Evolutionary conservation across 805 yeast genomes (phyloP).

Genomic region (Pichia nakasei): DNA sequence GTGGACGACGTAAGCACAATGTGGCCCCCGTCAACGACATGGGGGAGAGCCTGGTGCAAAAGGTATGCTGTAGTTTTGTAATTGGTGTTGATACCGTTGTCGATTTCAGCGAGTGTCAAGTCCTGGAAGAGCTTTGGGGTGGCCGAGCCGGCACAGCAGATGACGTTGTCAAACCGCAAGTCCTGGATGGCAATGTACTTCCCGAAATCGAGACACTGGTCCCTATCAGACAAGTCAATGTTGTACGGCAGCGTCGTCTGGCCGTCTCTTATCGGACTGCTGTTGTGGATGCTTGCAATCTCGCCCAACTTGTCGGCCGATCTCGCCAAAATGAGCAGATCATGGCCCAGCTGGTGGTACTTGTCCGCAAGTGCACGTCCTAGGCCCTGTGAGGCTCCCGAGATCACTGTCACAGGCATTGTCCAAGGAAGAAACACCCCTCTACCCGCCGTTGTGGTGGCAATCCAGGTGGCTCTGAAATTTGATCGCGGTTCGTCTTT

Average conservation of each 20-base stretch:
- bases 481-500: too few species aligned
- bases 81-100: conserved; percentile 55
- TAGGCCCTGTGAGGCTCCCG: conserved; percentile 93
- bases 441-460: too few species aligned
- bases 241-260: conserved; percentile 33
- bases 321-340: conserved; percentile 70
- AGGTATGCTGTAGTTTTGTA: conserved; percentile 67
- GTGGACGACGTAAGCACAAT: conserved; percentile 66
- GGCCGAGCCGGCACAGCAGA: conserved; percentile 86
- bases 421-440: conserved; percentile 1
- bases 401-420: conserved; percentile 48
- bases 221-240: conserved; percentile 59
- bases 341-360: conserved; percentile 38
- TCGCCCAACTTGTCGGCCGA: conserved; percentile 48
- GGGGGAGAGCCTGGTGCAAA: conserved; percentile 50
- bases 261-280: conserved; percentile 18
- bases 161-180: conserved; percentile 55
- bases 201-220: conserved; percentile 32
- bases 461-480: too few species aligned
- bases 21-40: conserved; percentile 19
- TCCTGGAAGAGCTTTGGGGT: conserved; percentile 72
- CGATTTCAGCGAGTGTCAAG: conserved; percentile 47
- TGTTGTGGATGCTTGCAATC: conserved; percentile 27
- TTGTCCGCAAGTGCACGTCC: conserved; percentile 71
- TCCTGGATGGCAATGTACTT: conserved; percentile 19